Evolutionary conservation across 331 rosid genomes (phyloP).

Genomic region (Rhamnella rubrinervis): DNA sequence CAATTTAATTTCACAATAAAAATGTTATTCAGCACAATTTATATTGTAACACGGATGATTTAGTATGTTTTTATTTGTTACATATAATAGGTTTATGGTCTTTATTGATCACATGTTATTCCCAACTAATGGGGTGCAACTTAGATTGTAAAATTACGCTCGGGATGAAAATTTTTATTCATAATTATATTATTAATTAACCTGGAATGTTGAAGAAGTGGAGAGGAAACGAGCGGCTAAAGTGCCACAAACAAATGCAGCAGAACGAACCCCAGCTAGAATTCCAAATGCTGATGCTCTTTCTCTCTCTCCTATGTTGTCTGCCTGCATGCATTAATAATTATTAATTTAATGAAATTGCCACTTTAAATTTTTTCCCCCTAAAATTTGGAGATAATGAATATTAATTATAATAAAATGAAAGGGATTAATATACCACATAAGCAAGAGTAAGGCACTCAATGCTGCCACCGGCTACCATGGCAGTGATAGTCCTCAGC

Average conservation of each 20-base stretch:
- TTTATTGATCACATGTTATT: not conserved
- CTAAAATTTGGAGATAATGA: not conserved
- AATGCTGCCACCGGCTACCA: slow-evolving; percentile 59
- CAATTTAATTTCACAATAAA: too few relatives aligned
- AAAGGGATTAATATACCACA: slow-evolving; percentile 45
- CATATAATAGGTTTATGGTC: too few relatives aligned
- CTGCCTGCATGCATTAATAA: slow-evolving; percentile 48
- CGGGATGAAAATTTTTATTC: too few relatives aligned
- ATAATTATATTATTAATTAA: too few relatives aligned
- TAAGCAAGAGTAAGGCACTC: slow-evolving; percentile 77
- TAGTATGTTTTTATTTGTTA: too few relatives aligned
- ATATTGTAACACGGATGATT: too few relatives aligned
- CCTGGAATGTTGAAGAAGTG: slow-evolving; percentile 53
- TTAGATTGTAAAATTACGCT: slow-evolving; percentile 18
- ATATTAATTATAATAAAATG: not conserved
- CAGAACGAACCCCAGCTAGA: slow-evolving; percentile 64
- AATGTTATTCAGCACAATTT: too few relatives aligned
- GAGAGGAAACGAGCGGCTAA: slow-evolving; percentile 75
- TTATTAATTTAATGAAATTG: not conserved
- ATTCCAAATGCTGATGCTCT: slow-evolving; percentile 73
- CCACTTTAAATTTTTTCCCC: not conserved
- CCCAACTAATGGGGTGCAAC: not conserved
- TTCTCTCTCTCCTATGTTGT: slow-evolving; percentile 45
- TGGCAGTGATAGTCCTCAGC: slow-evolving; percentile 55
- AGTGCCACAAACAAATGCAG: slow-evolving; percentile 71